phyloP scores from a whole-genome alignment of 1,284 basidiomycete species.

The Golubevia sp. region DNA sequence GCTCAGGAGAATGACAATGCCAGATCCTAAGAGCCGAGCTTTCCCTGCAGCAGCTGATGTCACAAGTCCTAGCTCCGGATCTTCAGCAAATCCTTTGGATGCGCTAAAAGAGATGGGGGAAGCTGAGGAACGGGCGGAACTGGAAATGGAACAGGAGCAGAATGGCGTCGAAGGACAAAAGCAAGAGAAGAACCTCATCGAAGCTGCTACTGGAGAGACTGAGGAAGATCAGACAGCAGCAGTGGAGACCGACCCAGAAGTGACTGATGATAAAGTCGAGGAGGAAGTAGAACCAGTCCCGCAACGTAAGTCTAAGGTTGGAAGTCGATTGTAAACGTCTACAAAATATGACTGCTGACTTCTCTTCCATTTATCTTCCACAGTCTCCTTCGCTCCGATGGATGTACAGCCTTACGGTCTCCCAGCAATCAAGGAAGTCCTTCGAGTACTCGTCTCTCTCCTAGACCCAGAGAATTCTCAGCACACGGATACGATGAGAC shows the following conservation, averaged over 20 bases:
- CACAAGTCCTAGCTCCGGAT: neutral
- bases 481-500: constrained; percentile 59
- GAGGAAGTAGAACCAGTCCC: constrained; percentile 1
- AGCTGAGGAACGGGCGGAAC: constrained; percentile 17
- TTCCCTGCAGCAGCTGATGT: constrained; percentile 38
- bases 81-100: constrained; percentile 22
- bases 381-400: constrained; percentile 1
- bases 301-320: neutral
- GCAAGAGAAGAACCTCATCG: too few relatives aligned
- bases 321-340: neutral
- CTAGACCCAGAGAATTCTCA: constrained; percentile 48
- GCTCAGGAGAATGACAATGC: constrained; percentile 56
- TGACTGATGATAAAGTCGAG: neutral
- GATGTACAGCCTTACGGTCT: constrained; percentile 42
- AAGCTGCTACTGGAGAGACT: too few relatives aligned
- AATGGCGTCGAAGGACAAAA: neutral
- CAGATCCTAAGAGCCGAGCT: constrained; percentile 49
- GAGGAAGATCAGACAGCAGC: constrained; percentile 9
- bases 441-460: constrained; percentile 51
- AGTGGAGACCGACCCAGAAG: constrained; percentile 1
- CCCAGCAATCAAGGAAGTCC: constrained; percentile 49
- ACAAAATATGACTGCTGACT: too few relatives aligned
- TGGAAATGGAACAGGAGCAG: neutral
- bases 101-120: constrained; percentile 36
- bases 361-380: neutral